phyloP scores from a whole-genome alignment of 208 protist species.

The Angomonas ambiguus region DNA sequence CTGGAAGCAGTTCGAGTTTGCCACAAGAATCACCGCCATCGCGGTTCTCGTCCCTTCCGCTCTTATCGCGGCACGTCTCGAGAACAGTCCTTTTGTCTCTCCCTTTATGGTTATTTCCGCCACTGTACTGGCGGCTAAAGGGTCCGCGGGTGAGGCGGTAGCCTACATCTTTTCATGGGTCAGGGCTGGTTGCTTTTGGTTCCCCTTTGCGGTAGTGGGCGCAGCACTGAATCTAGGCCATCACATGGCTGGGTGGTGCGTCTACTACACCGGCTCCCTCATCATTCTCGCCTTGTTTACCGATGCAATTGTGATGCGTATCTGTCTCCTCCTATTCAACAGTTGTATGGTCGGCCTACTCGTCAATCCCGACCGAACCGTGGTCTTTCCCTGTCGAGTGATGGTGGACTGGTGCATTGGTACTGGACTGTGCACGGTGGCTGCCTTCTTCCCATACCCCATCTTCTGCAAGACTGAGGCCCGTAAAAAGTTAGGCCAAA shows the following conservation, averaged over 20 bases:
- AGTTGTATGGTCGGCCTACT: constrained; percentile 73
- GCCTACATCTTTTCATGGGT: constrained; percentile 70
- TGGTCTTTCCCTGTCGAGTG: constrained; percentile 60
- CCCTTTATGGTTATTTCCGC: constrained; percentile 59
- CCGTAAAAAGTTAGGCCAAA: constrained; percentile 37
- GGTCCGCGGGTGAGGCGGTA: constrained; percentile 65
- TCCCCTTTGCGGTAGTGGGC: constrained; percentile 68
- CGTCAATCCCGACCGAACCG: constrained; percentile 19
- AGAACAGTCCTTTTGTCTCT: constrained; percentile 60
- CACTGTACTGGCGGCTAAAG: constrained; percentile 57
- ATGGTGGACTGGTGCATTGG: constrained; percentile 88
- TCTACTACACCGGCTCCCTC: constrained; percentile 71
- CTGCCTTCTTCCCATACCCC: constrained; percentile 74
- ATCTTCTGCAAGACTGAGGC: constrained; percentile 69
- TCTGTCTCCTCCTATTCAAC: constrained; percentile 88
- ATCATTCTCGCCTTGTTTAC: constrained; percentile 82
- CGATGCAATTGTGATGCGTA: constrained; percentile 60
- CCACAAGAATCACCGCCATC: constrained; percentile 60
- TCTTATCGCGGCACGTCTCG: constrained; percentile 51
- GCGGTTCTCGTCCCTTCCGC: constrained; percentile 54
- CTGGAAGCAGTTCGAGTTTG: constrained; percentile 78
- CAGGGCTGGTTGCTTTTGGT: constrained; percentile 69
- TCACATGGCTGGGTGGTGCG: constrained; percentile 59
- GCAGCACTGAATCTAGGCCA: constrained; percentile 49
- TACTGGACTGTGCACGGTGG: constrained; percentile 58